Conservation (phyloP, 352 stramenopile species). For the Plasmopara muralis region DNA sequence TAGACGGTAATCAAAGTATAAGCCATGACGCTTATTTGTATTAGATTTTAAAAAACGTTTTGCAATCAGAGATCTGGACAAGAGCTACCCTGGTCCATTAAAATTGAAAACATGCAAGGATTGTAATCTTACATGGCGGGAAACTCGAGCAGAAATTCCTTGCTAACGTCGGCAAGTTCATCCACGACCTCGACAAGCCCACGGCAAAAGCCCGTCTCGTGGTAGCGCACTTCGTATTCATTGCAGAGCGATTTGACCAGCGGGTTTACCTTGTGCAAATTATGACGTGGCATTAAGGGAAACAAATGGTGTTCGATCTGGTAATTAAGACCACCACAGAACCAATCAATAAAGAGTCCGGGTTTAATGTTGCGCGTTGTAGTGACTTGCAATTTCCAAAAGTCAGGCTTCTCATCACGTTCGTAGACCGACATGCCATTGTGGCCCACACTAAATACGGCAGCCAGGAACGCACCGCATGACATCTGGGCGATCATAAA, state of each 20-base stretch:
- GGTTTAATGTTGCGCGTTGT: slow-evolving; percentile 95
- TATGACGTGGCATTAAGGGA: slow-evolving; percentile 95
- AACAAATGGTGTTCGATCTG: slow-evolving; percentile 99
- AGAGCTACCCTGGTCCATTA: slow-evolving; percentile 9
- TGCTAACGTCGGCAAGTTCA: slow-evolving; percentile 89
- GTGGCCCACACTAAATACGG: slow-evolving; percentile 97
- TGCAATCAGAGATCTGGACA: no score
- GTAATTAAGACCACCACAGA: slow-evolving; percentile 97
- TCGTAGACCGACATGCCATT: slow-evolving; percentile 98
- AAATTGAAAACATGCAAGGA: slow-evolving; percentile 17
- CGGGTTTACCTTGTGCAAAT: slow-evolving; percentile 90
- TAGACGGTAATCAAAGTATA: background rate
- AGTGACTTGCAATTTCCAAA: slow-evolving; percentile 98
- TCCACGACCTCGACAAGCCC: slow-evolving; percentile 93
- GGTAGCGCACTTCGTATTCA: slow-evolving; percentile 94
- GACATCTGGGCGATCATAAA: slow-evolving; percentile 82
- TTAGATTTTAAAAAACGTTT: no score
- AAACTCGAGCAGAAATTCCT: slow-evolving; percentile 95
- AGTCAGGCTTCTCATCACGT: slow-evolving; percentile 92
- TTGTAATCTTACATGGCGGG: slow-evolving; percentile 93
- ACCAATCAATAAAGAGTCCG: slow-evolving; percentile 95
- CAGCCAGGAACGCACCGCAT: slow-evolving; percentile 93
- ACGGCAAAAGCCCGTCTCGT: slow-evolving; percentile 92
- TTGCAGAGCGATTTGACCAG: slow-evolving; percentile 96
- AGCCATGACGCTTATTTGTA: no score